Evolutionary conservation across 2,329 filamentous ascomycete species (phyloP).

Genomic region (Aphanocladium album): DNA sequence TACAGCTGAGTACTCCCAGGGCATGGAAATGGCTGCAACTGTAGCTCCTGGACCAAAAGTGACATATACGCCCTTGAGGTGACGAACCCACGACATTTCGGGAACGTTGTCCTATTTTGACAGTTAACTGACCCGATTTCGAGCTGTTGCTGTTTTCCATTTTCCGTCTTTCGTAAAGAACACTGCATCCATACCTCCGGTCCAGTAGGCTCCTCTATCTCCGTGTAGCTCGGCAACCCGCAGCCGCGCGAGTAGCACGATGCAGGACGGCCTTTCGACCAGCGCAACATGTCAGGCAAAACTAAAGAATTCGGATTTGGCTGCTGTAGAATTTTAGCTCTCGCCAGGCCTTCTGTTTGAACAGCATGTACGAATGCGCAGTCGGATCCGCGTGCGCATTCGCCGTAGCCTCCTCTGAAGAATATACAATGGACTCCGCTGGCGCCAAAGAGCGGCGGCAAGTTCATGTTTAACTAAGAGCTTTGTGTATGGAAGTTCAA

Average conservation of each 20-base stretch:
- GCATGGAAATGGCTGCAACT: not conserved
- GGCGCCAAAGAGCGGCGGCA: not conserved
- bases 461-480: not conserved
- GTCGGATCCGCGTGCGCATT: not conserved
- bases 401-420: not conserved
- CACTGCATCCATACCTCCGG: not conserved
- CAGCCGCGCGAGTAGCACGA: not conserved
- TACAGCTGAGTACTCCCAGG: not conserved
- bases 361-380: not conserved
- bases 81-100: constrained; percentile 2
- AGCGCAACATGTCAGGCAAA: not conserved
- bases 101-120: not conserved
- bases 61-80: constrained; percentile 5
- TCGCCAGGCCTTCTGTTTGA: not conserved
- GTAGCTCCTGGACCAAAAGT: constrained; percentile 8
- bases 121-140: not conserved
- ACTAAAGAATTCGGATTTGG: not conserved
- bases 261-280: not conserved
- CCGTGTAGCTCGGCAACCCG: not conserved
- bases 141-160: not conserved
- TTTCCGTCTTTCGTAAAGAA: not conserved
- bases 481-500: not conserved
- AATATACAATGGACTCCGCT: not conserved
- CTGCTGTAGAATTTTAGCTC: not conserved
- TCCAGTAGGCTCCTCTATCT: not conserved